These are phyloP conservation scores for Tolypocladium pustulatum DNA, from an alignment of 2,329 filamentous ascomycete genomes.

Conservation along the genomic window DNA sequence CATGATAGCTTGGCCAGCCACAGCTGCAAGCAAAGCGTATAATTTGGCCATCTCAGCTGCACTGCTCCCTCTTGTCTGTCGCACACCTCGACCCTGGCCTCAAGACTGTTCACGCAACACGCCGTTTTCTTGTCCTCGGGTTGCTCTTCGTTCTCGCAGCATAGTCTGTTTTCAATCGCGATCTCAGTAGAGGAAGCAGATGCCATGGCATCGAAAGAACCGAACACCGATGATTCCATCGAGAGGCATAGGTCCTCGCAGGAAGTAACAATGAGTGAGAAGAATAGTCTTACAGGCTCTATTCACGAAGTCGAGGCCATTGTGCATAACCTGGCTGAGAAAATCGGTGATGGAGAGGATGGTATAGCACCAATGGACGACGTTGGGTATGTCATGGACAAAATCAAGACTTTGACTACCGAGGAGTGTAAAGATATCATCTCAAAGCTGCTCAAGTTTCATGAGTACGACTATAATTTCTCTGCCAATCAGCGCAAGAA, in stretches of 20 bases:
- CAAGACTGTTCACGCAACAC: not conserved
- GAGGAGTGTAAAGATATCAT: slow-evolving; percentile 11
- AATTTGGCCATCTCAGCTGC: not conserved
- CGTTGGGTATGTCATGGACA: slow-evolving; percentile 13
- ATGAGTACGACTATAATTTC: slow-evolving; percentile 16
- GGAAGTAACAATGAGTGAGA: not conserved
- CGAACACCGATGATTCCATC: not conserved
- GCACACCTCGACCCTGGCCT: not conserved
- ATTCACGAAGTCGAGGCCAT: not conserved
- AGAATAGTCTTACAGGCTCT: not conserved
- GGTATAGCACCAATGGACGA: slow-evolving; percentile 12
- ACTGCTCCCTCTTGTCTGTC: not conserved
- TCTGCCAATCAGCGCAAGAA: slow-evolving; percentile 7
- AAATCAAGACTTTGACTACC: slow-evolving; percentile 10
- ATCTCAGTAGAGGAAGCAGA: not conserved
- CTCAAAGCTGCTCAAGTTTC: slow-evolving; percentile 8
- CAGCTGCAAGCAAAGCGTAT: not conserved
- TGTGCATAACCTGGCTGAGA: slow-evolving; percentile 5
- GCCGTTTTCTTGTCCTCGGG: not conserved
- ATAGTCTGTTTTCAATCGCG: too few species aligned
- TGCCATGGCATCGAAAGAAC: not conserved
- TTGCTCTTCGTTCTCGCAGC: not conserved
- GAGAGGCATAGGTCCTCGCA: not conserved
- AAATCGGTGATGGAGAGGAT: slow-evolving; percentile 7
- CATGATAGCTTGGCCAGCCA: not conserved